Evolutionary conservation across 441 rosid species (phyloP).

Genomic region (Iberis amara): DNA sequence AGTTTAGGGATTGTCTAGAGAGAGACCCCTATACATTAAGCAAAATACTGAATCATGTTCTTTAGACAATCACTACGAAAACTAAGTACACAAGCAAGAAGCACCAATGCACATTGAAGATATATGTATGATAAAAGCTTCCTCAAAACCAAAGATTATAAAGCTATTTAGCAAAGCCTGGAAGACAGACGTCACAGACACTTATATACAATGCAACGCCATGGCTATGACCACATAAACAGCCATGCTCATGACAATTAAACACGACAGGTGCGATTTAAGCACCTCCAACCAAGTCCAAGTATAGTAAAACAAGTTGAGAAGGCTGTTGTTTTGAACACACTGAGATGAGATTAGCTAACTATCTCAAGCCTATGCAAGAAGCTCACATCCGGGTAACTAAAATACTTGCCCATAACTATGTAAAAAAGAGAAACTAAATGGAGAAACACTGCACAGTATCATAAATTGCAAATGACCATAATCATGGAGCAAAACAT

Average conservation of each 20-base stretch:
- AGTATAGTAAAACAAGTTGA: slow-evolving; percentile 1
- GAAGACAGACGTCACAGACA: background rate
- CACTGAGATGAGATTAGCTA: slow-evolving; percentile 1
- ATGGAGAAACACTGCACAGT: slow-evolving; percentile 8
- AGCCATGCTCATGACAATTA: slow-evolving; percentile 4
- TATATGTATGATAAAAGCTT: slow-evolving; percentile 9
- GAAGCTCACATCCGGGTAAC: slow-evolving; percentile 14
- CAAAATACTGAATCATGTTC: no score
- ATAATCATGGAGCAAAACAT: slow-evolving; percentile 10
- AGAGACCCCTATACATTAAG: no score
- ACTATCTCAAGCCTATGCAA: slow-evolving; percentile 12
- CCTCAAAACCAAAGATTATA: slow-evolving; percentile 11
- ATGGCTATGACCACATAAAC: background rate
- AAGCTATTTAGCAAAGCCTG: slow-evolving; percentile 2
- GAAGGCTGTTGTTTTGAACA: slow-evolving; percentile 13
- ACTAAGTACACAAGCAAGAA: slow-evolving; percentile 5
- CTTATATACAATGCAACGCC: slow-evolving; percentile 10
- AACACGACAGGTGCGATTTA: slow-evolving; percentile 2
- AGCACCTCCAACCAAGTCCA: slow-evolving; percentile 13
- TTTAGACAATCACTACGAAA: no score
- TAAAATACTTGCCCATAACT: slow-evolving; percentile 8
- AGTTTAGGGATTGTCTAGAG: no score
- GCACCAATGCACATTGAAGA: slow-evolving; percentile 9
- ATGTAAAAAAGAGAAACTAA: background rate
- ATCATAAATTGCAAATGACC: no score